Conservation (phyloP, 2,329 filamentous ascomycete species). For the Atkinsonella hypoxylon region DNA sequence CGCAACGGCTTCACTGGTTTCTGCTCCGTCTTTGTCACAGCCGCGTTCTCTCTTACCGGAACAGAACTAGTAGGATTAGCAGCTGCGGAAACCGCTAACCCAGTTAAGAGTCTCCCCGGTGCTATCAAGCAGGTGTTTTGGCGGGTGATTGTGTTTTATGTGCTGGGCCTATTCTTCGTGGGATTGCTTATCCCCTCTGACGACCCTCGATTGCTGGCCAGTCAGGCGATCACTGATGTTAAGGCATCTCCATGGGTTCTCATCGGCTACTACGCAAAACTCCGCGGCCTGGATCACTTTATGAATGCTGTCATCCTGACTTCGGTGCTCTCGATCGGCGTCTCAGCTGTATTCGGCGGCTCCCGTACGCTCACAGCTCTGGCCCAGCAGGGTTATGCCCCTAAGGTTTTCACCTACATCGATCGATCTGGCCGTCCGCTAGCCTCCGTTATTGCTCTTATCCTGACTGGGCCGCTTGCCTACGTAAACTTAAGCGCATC, state of each 20-base stretch:
- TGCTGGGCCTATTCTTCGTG: constrained; percentile 36
- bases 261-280: constrained; percentile 33
- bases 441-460: constrained; percentile 29
- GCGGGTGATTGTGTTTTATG: constrained; percentile 40
- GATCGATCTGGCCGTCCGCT: constrained; percentile 41
- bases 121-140: constrained; percentile 65
- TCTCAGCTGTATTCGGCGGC: constrained; percentile 42
- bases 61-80: constrained; percentile 60
- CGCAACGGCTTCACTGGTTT: constrained; percentile 60
- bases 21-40: constrained; percentile 57
- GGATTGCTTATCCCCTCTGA: constrained; percentile 32
- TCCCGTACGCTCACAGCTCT: constrained; percentile 45
- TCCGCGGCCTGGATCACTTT: constrained; percentile 34
- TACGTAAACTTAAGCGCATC: constrained; percentile 32
- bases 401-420: constrained; percentile 40
- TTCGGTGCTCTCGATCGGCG: constrained; percentile 42
- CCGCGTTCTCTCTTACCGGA: constrained; percentile 56
- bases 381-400: constrained; percentile 43
- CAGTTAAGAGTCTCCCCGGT: constrained; percentile 58
- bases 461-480: constrained; percentile 35
- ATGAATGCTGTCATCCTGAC: constrained; percentile 44
- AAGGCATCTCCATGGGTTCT: constrained; percentile 38
- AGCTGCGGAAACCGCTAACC: constrained; percentile 56
- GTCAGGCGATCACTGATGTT: constrained; percentile 30
- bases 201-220: constrained; percentile 31